Evolutionary conservation across 2,329 filamentous ascomycete species (phyloP), one percentile per base, ranked within the genome.

Genomic region (Fusarium sp.): DNA sequence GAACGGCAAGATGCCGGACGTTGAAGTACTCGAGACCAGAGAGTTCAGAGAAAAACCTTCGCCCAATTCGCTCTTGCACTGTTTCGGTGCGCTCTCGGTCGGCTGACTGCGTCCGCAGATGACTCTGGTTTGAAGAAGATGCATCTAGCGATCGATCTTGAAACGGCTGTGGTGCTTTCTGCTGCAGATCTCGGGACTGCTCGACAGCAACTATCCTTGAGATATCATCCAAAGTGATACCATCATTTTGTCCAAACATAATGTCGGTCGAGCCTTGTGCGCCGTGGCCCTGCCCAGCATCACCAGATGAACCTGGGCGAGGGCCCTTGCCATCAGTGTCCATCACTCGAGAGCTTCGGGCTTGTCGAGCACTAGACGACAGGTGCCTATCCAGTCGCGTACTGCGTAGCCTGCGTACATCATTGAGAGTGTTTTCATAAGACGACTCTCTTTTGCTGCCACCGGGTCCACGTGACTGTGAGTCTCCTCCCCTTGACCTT

Each of bases 21-120:
- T 98, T 98, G 81, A 99, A 98, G 80, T 98, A 98, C 80, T 99
- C 96, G 35, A 99, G 86, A 2, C 94, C 95, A 6, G 96, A 97
- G 11, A 99, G 88, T 80, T 99, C 96, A 0, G 96, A 98, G 80
- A 99, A 99, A 83, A 97, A 99, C 76, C 92, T 93, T 79, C 95
- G 94, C 3, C 87, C 83, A 79, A 86, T 82, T 57, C 84, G 87
- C 67, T 88, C 85, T 11, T 88, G 86, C 26, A 88, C 84, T 14
- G 84, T 83, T 38, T 92, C 90, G 14, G 79, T 82, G 28, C 86
- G 85, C 58, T 86, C 86, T 58, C 85, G 83, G 30, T 85, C 84
- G 16, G 84, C 87, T 72, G 85, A 89, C 78, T 82, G 91, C 90
- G 80, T 92, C 83, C 81, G 89, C 87, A 80, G 89, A 76, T 93